Base-by-base conservation (phyloP, 2,329 filamentous ascomycete species). In the Fusarium citri region DNA sequence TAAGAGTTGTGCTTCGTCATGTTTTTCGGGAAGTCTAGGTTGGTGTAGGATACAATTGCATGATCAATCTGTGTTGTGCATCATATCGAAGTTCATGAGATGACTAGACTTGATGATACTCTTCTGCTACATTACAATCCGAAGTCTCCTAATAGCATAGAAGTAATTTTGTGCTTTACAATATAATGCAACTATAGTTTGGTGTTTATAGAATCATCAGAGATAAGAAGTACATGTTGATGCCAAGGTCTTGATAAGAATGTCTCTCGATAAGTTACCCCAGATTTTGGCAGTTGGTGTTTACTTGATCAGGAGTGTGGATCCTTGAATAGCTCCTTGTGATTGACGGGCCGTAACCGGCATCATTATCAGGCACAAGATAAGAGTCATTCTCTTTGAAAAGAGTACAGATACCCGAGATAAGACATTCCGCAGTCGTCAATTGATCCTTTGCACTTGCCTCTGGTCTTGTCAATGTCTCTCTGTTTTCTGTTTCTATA, bases 221-320 rank as follows among this genome's bases (percentile, higher is more conserved):
- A 28, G 28, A 37, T n/a, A 22, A 25, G 10, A 51, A 11, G 43
- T 26, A 25, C 3, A 6, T 37, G 18, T 15, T 42, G 14, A 47
- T 58, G 60, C 59, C 59, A 59, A 64, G 51, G n/a, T 41, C 30
- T 45, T 42, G 45, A 59, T 47, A 59, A 65, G 60, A 8, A 40
- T 23, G 41, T 53, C 53, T 42, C 50, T 23, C 30, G 42, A 59
- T 66, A 54, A 37, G 26, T 60, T 66, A 66, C 63, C 63, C 63
- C 63, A 1, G 63, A 66, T 66, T 66, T 48, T 49, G 62, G 23
- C 26, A 41, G 61, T 34, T 65, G 63, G 41, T 42, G 51, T 45
- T 66, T 62, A 67, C 64, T 67, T 41, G 11, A 64, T 69, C 45
- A 41, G 58, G 68, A 57, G 58, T 45, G 67, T 70, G 68, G 67